Evolutionary conservation across 176 grass and related monocot genomes (phyloP).

Genomic region (Rhynchospora pubera): DNA sequence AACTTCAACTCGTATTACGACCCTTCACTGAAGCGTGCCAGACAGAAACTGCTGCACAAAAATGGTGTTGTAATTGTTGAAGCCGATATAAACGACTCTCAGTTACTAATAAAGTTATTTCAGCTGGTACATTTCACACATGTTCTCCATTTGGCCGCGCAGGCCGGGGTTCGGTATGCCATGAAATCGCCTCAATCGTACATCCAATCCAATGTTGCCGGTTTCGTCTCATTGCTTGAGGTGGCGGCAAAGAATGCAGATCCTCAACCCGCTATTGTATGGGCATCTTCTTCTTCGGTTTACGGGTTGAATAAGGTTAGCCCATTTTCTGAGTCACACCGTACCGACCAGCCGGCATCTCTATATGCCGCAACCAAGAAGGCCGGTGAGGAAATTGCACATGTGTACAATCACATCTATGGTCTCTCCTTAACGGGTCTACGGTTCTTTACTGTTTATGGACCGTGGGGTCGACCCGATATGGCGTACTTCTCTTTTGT

Average conservation of each 20-base stretch:
- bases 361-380: conserved; percentile 98
- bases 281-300: conserved; percentile 88
- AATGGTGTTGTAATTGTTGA: conserved; percentile 62
- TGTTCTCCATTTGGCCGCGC: conserved; percentile 90
- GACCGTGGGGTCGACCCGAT: conserved; percentile 89
- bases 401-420: conserved; percentile 94
- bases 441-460: conserved; percentile 97
- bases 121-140: conserved; percentile 68
- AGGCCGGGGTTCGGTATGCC: conserved; percentile 88
- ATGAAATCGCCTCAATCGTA: conserved; percentile 91
- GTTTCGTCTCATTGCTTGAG: conserved; percentile 71
- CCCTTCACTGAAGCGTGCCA: conserved; percentile 69
- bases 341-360: conserved; percentile 81
- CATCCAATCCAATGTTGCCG: conserved; percentile 87
- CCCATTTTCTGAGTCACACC: conserved; percentile 89
- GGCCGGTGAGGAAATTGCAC: conserved; percentile 92
- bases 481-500: conserved; percentile 99
- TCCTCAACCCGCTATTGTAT: conserved; percentile 82
- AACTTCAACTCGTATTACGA: conserved; percentile 98
- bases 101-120: conserved; percentile 49
- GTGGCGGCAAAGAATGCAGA: conserved; percentile 68
- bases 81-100: conserved; percentile 85
- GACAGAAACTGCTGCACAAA: conserved; percentile 45
- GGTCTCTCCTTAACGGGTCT: conserved; percentile 90
- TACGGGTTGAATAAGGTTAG: conserved; percentile 75